Evolutionary conservation across 2,329 filamentous ascomycete species (phyloP), one percentile per base, ranked within the genome.

Genomic region (Teratosphaeria epicoccoides): DNA sequence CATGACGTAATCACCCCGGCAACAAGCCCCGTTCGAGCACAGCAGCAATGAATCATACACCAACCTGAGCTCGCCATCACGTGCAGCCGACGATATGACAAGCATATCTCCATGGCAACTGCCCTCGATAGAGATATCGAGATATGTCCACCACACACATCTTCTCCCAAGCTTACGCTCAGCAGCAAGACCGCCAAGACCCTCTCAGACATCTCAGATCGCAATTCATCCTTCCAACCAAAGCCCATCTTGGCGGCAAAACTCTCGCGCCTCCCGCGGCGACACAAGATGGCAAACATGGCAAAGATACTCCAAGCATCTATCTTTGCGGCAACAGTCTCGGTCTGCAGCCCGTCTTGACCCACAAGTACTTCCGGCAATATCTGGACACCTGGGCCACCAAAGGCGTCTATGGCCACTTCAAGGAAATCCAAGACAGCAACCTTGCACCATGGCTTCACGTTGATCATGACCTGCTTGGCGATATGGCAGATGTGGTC

Each of bases 311-410:
- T 24, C 70, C 72, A 46, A 79, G 77, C 53, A 83, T 88, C 53
- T 96, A 95, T 68, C 82, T 96, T 57, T 91, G 88, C 59, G 90
- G 90, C 52, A 95, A 95, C 72, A 95, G 88, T 0, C 78, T 95
- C 1, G 89, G 89, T 33, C 79, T 91, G 3, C 89, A 95, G 67
- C 88, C 90, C 44, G 81, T 79, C 55, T 78, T 78, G 12, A 82
- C 84, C 0, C 74, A 78, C 17, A 71, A 76, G 14, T 83, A 87
- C 56, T 71, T 95, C 55, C 74, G 83, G 45, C 78, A 81, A 4
- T 88, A 94, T 59, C 77, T 95, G 1, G 79, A 85, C 55, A 88
- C 87, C 3, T 95, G 90, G 89, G 84, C 84, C 0, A 84, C 82
- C 0, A 85, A 93, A 58, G 89, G 85, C 17, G 89, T 95, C 22